A percentile compares a stretch with the other conserved stretches of the same genome.
phyloP scores from a whole-genome alignment of 805 yeast species.

The Saccharomycopsis schoenii region DNA sequence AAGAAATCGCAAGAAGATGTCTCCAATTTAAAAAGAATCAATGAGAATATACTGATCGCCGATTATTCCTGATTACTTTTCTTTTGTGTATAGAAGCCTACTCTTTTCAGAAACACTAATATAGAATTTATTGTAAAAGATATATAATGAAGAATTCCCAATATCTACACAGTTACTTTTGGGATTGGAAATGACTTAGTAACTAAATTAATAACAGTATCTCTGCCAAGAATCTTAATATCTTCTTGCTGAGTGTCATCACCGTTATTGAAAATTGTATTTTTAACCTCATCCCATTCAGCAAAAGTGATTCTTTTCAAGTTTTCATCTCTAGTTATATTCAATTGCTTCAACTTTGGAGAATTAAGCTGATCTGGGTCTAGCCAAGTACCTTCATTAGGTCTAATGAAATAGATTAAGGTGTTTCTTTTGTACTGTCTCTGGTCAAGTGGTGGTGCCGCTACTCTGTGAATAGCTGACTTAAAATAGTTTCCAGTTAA shows the following conservation, averaged over 20 bases:
- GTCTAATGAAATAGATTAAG: conserved; percentile 27
- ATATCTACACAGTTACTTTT: not conserved
- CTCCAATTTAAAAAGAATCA: not conserved
- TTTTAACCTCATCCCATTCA: conserved; percentile 27
- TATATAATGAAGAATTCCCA: no score
- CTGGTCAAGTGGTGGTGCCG: conserved; percentile 36
- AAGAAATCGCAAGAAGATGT: not conserved
- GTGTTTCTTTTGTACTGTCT: conserved; percentile 24
- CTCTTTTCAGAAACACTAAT: not conserved
- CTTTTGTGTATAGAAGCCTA: not conserved
- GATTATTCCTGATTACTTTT: not conserved
- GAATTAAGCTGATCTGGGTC: conserved; percentile 27
- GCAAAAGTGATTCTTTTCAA: conserved; percentile 28
- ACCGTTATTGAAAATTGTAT: conserved; percentile 25
- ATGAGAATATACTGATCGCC: not conserved
- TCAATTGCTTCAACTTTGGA: conserved; percentile 23
- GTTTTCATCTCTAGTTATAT: conserved; percentile 23
- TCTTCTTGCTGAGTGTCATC: not conserved
- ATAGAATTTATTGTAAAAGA: no score
- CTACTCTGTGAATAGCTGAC: conserved; percentile 37
- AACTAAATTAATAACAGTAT: not conserved
- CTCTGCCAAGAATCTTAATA: not conserved
- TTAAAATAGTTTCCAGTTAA: conserved; percentile 38
- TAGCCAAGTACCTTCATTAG: conserved; percentile 22
- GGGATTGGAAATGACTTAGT: not conserved